A percentile compares a stretch with the other conserved stretches of the same genome.
phyloP scores from a whole-genome alignment of 1,284 basidiomycete species.

The Hemileia vastatrix region DNA sequence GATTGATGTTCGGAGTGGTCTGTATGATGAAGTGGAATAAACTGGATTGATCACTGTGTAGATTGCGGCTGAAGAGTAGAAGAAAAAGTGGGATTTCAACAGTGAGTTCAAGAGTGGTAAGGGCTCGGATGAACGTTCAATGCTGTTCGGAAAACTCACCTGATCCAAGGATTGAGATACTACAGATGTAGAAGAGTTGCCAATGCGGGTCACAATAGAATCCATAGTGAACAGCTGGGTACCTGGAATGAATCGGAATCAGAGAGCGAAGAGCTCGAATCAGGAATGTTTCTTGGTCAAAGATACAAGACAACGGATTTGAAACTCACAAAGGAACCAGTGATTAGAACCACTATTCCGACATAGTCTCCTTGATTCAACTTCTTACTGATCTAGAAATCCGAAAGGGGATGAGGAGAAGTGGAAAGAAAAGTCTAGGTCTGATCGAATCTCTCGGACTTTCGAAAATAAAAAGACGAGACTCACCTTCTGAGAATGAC shows the following conservation, averaged over 20 bases:
- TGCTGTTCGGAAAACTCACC: conserved; percentile 49
- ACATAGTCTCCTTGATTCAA: too few species aligned
- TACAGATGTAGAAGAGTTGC: conserved; percentile 52
- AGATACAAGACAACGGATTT: too few species aligned
- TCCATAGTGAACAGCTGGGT: conserved; percentile 60
- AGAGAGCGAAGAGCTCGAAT: too few species aligned
- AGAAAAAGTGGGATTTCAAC: background rate
- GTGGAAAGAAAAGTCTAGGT: conserved; percentile 15
- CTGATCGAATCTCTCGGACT: conserved; percentile 32
- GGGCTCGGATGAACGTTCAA: conserved; percentile 21
- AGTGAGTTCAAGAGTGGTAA: conserved; percentile 11
- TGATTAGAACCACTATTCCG: conserved; percentile 54
- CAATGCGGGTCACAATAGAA: conserved; percentile 57
- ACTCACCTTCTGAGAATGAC: conserved; percentile 59
- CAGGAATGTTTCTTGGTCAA: too few species aligned
- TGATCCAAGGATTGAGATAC: conserved; percentile 54
- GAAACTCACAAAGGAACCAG: conserved; percentile 76
- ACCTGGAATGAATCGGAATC: too few species aligned
- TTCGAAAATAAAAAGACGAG: conserved; percentile 26
- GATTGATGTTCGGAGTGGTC: conserved; percentile 64
- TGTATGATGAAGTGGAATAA: conserved; percentile 64
- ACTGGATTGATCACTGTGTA: conserved; percentile 68
- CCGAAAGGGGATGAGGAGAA: background rate
- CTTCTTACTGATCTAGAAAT: background rate
- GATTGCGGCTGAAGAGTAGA: conserved; percentile 51